A percentile compares a stretch with the other conserved stretches of the same genome.
Evolutionary conservation across 163 green algal species (phyloP).

Genomic region (Volvox carteri): DNA sequence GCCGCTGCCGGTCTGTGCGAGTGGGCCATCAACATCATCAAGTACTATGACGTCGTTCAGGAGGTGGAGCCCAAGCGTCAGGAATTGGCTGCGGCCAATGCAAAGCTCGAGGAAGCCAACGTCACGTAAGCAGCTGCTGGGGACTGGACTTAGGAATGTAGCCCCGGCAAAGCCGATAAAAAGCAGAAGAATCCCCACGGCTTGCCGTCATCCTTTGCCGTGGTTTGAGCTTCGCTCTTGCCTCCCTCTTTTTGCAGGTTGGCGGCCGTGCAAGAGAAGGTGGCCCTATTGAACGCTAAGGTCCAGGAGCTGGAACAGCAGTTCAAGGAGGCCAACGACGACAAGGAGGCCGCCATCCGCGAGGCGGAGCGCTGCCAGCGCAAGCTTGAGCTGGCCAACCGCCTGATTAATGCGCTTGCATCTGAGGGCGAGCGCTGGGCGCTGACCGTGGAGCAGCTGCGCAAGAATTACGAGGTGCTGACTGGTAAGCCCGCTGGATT

Average conservation of each 20-base stretch:
- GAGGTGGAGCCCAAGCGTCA: conserved; percentile 89
- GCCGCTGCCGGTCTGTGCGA: conserved; percentile 88
- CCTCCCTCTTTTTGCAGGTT: too few relatives aligned
- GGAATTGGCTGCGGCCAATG: conserved; percentile 86
- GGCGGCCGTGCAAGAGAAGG: conserved; percentile 54
- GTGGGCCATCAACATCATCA: conserved; percentile 91
- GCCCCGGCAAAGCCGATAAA: too few relatives aligned
- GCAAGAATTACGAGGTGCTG: conserved; percentile 80
- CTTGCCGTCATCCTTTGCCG: too few relatives aligned
- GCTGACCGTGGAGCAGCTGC: conserved; percentile 81
- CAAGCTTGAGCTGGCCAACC: conserved; percentile 89
- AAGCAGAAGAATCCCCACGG: too few relatives aligned
- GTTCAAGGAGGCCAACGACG: conserved; percentile 81
- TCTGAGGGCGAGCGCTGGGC: conserved; percentile 85
- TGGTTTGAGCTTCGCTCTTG: too few relatives aligned
- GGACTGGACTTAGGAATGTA: too few relatives aligned
- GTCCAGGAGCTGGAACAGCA: conserved; percentile 83
- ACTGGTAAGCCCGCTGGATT: conserved; percentile 47
- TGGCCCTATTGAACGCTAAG: conserved; percentile 63
- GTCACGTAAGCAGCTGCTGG: conserved; percentile 55
- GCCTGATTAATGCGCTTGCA: conserved; percentile 87
- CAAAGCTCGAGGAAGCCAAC: conserved; percentile 83
- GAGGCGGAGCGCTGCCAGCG: conserved; percentile 82
- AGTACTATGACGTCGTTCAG: conserved; percentile 88
- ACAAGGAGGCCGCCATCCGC: conserved; percentile 85